Evolutionary conservation across 1,139 yeast species (phyloP).

Genomic region (Scheffersomyces illinoinensis): DNA sequence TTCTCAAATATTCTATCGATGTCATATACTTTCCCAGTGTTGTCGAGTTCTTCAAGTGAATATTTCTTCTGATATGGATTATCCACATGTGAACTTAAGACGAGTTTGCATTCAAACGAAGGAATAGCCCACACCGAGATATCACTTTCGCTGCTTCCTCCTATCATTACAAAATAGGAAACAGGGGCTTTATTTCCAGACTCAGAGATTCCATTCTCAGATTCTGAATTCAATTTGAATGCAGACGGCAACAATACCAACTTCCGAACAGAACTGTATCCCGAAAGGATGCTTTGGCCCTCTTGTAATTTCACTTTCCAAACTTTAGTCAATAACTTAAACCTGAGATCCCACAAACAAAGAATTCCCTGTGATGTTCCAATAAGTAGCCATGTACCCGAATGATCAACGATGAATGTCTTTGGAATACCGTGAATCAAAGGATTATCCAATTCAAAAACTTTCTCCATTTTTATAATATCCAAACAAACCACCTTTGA

Average conservation of each 20-base stretch:
- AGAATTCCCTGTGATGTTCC: slow-evolving; percentile 78
- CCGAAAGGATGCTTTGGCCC: slow-evolving; percentile 4
- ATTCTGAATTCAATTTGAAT: slow-evolving; percentile 9
- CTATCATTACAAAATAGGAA: slow-evolving; percentile 52
- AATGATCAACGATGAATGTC: slow-evolving; percentile 56
- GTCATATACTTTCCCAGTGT: slow-evolving; percentile 23
- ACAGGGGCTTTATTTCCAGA: not conserved
- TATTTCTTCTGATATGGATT: slow-evolving; percentile 36
- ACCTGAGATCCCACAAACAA: slow-evolving; percentile 81
- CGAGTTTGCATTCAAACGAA: slow-evolving; percentile 59
- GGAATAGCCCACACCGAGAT: slow-evolving; percentile 80
- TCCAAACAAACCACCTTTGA: slow-evolving; percentile 60
- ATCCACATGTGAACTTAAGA: slow-evolving; percentile 39
- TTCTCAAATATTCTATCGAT: slow-evolving; percentile 15
- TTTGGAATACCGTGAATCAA: slow-evolving; percentile 66
- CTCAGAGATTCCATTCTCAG: not conserved
- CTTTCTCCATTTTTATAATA: slow-evolving; percentile 55
- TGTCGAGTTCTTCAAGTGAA: slow-evolving; percentile 25
- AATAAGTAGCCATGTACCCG: slow-evolving; percentile 60
- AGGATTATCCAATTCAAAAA: slow-evolving; percentile 52
- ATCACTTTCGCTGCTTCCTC: slow-evolving; percentile 64
- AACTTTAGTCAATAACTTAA: slow-evolving; percentile 56
- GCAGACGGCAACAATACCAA: slow-evolving; percentile 44
- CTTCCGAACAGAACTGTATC: slow-evolving; percentile 31
- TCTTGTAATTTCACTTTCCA: slow-evolving; percentile 50